Base-by-base conservation (phyloP, 2,329 filamentous ascomycete species). In the Rutstroemia sp. region DNA sequence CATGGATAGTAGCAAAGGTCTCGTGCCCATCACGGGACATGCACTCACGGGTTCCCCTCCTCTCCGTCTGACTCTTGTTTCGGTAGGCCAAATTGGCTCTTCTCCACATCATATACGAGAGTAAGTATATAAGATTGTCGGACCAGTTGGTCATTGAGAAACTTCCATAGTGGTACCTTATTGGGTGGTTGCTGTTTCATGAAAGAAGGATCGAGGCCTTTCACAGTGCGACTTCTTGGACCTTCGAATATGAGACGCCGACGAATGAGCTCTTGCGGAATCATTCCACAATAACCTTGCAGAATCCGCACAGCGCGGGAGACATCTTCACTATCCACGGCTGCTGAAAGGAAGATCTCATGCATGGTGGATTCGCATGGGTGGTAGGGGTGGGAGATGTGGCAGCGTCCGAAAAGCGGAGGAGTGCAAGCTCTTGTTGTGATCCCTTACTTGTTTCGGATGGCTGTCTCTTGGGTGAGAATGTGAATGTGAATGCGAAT, bases 111-210 rank as follows among this genome's bases (percentile, higher is more conserved):
- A 63, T 82, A 83, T 10, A 77, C 73, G n/a, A 74, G 64, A 59
- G 82, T 78, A 5, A 86, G 60, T 23, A 82, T 65, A 63, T 81
- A 85, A 2, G 81, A 81, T 61, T 83, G 81, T 27, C 79, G 75
- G 17, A 68, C 68, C 12, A 86, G 71, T 58, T 79, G 78, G 57
- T 78, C 76, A 59, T 80, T 75, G 4, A 86, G 71, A 34, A 78
- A 77, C 51, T 72, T 75, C 81, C 81, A 85, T 10, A 59, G 51
- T 19, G 41, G 47, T 1, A 52, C 34, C 52, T 64, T 66, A 9
- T 46, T 51, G 21, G 19, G 58, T 12, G 55, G 56, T 58, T 66
- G 64, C 27, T 48, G 57, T 39, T 49, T 59, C 23, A 65, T 45
- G 49, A 65, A 57, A 17, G 41, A 55, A 9, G 50, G 37, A 38